Conservation (phyloP, 176 grass and related monocot species). For the Triticum aestivum region IWGSC_CS_RefSeq_v2.1 NC_057812.1:730485734-730486233, state of each 20-base stretch:
- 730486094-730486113: neutral
- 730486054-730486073: neutral
- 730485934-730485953: slow-evolving; percentile 27
- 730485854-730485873: neutral
- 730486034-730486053: neutral
- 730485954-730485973: neutral
- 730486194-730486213: slow-evolving; percentile 88
- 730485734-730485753: too few relatives aligned
- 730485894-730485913: neutral
- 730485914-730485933: neutral
- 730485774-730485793: neutral
- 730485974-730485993: neutral
- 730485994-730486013: neutral
- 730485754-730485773: neutral
- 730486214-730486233: slow-evolving; percentile 95
- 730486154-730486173: slow-evolving; percentile 91
- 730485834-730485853: neutral
- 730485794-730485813: neutral
- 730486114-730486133: neutral
- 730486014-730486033: neutral
- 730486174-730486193: slow-evolving; percentile 87
- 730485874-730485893: neutral
- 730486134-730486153: slow-evolving; percentile 9
- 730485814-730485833: neutral
- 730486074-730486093: neutral